phyloP scores from a whole-genome alignment of 2,329 filamentous ascomycete genomes.

The Teratosphaeria epicoccoides region DNA sequence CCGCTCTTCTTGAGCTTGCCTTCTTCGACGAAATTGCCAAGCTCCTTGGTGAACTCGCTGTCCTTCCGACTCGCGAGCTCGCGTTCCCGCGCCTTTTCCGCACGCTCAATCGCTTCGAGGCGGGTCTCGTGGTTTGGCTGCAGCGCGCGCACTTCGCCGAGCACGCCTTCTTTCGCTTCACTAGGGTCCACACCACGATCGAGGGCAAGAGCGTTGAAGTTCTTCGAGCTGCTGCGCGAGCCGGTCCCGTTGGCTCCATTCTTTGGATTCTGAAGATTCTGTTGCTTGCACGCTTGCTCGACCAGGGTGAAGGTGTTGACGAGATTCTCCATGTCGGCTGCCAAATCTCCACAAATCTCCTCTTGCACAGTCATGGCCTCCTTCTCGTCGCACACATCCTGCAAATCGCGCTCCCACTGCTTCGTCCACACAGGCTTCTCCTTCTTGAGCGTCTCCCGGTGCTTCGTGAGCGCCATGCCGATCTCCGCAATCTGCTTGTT shows the following conservation, averaged over 20 bases:
- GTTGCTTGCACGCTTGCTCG: constrained; percentile 96
- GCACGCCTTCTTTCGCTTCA: constrained; percentile 78
- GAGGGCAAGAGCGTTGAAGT: constrained; percentile 23
- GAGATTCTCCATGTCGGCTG: constrained; percentile 92
- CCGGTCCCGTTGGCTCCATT: constrained; percentile 7
- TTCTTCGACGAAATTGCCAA: constrained; percentile 74
- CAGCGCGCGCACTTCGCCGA: constrained; percentile 85
- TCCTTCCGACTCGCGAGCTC: constrained; percentile 67
- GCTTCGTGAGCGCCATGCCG: constrained; percentile 78
- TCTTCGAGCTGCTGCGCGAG: constrained; percentile 26
- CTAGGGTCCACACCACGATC: constrained; percentile 55
- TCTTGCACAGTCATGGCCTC: constrained; percentile 95
- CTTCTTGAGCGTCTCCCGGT: constrained; percentile 81
- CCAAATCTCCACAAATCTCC: constrained; percentile 81
- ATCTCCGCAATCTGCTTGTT: constrained; percentile 76
- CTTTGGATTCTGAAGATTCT: constrained; percentile 59
- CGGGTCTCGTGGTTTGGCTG: constrained; percentile 90
- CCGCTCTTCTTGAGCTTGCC: constrained; percentile 93
- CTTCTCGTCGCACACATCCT: constrained; percentile 89
- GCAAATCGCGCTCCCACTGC: constrained; percentile 97
- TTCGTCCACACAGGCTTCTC: constrained; percentile 98
- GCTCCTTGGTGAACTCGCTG: constrained; percentile 75
- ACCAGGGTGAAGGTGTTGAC: constrained; percentile 88
- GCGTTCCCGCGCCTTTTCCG: constrained; percentile 80
- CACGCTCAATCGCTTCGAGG: constrained; percentile 92